phyloP scores from a whole-genome alignment of 1,139 yeast genomes.

The Pichiaceae sp. region DNA sequence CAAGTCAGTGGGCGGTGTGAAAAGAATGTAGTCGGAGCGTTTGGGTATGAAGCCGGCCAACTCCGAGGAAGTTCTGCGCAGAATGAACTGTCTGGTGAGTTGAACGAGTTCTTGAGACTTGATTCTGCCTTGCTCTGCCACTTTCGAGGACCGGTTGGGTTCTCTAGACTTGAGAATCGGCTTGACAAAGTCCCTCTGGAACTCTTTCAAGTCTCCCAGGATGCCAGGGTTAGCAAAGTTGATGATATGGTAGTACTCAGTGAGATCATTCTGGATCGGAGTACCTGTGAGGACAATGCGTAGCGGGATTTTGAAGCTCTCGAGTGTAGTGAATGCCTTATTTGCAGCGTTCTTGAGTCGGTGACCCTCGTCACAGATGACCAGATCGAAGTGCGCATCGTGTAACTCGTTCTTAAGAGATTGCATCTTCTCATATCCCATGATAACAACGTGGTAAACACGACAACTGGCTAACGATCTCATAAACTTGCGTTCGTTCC shows the following conservation, averaged over 20 bases:
- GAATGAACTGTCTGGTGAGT: constrained; percentile 56
- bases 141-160: constrained; percentile 40
- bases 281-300: constrained; percentile 79
- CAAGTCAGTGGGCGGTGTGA: constrained; percentile 62
- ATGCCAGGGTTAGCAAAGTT: constrained; percentile 82
- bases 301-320: constrained; percentile 43
- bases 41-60: constrained; percentile 64
- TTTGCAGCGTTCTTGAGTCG: constrained; percentile 64
- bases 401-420: constrained; percentile 47
- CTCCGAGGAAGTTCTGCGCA: constrained; percentile 66
- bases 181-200: constrained; percentile 56
- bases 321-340: constrained; percentile 60
- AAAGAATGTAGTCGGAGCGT: constrained; percentile 70
- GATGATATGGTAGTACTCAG: constrained; percentile 73
- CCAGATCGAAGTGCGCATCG: constrained; percentile 47
- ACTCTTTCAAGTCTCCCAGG: constrained; percentile 52
- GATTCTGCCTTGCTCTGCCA: constrained; percentile 49
- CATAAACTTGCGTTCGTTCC: constrained; percentile 52
- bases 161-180: constrained; percentile 77
- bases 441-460: constrained; percentile 74
- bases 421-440: constrained; percentile 80
- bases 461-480: constrained; percentile 55
- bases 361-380: constrained; percentile 95
- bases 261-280: constrained; percentile 87
- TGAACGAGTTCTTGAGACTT: constrained; percentile 54